Conservation (phyloP, 257 asterid genomes). For the Vinca minor region DNA sequence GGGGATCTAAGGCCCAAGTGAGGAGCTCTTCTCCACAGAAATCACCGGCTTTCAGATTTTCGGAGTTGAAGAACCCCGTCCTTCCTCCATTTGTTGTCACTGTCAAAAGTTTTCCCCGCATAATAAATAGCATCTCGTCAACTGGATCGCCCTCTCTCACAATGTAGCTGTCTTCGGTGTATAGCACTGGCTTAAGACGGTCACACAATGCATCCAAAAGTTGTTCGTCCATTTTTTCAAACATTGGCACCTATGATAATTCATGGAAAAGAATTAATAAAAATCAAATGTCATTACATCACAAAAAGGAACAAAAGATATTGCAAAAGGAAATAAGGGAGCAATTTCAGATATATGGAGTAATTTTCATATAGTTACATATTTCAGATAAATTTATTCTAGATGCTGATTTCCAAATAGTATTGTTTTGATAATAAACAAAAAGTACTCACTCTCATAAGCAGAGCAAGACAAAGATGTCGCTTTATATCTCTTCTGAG, state of each 20-base stretch:
- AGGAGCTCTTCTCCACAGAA: slow-evolving; percentile 98
- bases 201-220: slow-evolving; percentile 86
- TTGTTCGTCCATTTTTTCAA: slow-evolving; percentile 94
- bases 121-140: slow-evolving; percentile 84
- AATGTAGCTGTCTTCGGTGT: slow-evolving; percentile 82
- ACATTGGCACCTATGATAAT: slow-evolving; percentile 69
- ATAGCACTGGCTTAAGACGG: slow-evolving; percentile 73
- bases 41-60: slow-evolving; percentile 73
- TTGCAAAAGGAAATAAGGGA: too few species aligned
- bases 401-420: not conserved
- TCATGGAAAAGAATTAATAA: not conserved
- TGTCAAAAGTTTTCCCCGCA: slow-evolving; percentile 74
- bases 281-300: not conserved
- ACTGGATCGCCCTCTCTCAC: slow-evolving; percentile 96
- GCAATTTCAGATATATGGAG: too few species aligned
- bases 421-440: not conserved
- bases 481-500: slow-evolving; percentile 95
- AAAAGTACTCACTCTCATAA: slow-evolving; percentile 55
- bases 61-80: slow-evolving; percentile 83
- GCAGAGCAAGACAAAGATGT: slow-evolving; percentile 84
- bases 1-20: slow-evolving; percentile 98
- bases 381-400: not conserved
- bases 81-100: slow-evolving; percentile 93
- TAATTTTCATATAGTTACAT: too few species aligned
- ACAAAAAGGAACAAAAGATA: not conserved